Conservation (phyloP, 371 early-diverging fungal species). For the Mucor racemosus region DNA sequence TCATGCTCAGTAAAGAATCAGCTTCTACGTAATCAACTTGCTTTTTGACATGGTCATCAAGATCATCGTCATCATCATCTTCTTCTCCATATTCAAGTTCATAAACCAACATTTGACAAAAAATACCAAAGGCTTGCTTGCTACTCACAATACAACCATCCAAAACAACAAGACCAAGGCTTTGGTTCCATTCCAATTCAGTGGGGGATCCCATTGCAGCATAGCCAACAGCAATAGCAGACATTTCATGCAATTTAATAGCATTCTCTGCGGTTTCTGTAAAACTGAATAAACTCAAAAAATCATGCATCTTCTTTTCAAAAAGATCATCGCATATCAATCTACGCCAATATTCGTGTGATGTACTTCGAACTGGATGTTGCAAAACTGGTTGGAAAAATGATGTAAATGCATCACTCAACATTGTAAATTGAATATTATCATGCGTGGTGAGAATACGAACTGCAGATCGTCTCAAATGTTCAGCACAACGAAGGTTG, state of each 20-base stretch:
- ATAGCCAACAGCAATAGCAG: conserved; percentile 39
- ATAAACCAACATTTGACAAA: conserved; percentile 47
- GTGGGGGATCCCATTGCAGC: conserved; percentile 18
- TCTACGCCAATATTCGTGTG: conserved; percentile 16
- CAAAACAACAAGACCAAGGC: conserved; percentile 11
- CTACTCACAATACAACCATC: conserved; percentile 14
- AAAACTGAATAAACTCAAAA: conserved; percentile 27
- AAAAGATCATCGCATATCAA: conserved; percentile 21
- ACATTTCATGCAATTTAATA: conserved; percentile 33
- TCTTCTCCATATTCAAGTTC: conserved; percentile 26
- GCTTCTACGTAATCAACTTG: not conserved
- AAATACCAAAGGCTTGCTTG: conserved; percentile 25
- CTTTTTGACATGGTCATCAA: not conserved
- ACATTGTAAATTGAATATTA: conserved; percentile 25
- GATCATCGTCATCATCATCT: not conserved
- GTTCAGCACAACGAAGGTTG: conserved; percentile 2
- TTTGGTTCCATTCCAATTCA: conserved; percentile 14
- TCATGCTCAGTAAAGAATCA: not conserved
- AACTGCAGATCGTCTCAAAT: conserved; percentile 15
- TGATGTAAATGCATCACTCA: conserved; percentile 23
- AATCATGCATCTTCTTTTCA: conserved; percentile 22
- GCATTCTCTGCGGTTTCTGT: conserved; percentile 31
- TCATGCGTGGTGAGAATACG: conserved; percentile 29
- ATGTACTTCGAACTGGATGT: conserved; percentile 1
- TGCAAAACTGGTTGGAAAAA: conserved; percentile 26